phyloP scores from a whole-genome alignment of 257 asterid genomes.

The Fraxinus pennsylvanica region DNA sequence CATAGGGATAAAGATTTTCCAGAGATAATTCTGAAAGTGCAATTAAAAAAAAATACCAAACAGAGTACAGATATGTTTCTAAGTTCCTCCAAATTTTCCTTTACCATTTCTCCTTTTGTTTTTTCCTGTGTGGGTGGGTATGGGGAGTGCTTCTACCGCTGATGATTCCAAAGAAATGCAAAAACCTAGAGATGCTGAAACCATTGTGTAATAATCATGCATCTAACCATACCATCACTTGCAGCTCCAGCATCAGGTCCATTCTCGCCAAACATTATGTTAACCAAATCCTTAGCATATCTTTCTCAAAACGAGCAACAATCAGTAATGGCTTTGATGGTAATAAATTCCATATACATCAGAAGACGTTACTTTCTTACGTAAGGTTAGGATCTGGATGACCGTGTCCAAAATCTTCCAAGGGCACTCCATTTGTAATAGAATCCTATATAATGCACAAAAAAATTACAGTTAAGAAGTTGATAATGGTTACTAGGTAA shows the following conservation, averaged over 20 bases:
- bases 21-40: background rate
- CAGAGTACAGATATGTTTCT: background rate
- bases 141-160: background rate
- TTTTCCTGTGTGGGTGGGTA: background rate
- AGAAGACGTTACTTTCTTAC: conserved; percentile 47
- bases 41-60: background rate
- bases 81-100: background rate
- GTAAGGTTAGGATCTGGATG: conserved; percentile 99
- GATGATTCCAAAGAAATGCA: background rate
- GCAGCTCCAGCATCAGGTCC: conserved; percentile 99
- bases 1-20: background rate
- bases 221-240: conserved; percentile 74
- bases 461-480: conserved; percentile 4
- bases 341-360: conserved; percentile 15
- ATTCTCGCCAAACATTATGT: conserved; percentile 69
- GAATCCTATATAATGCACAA: conserved; percentile 53
- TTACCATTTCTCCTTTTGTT: background rate
- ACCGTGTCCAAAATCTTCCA: conserved; percentile 97
- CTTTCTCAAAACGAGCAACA: conserved; percentile 43
- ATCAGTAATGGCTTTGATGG: conserved; percentile 23
- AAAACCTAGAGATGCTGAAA: conserved; percentile 21
- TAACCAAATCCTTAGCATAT: conserved; percentile 91
- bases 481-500: background rate
- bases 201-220: conserved; percentile 8
- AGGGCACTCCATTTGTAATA: conserved; percentile 80